Base-by-base conservation (phyloP, 2,329 filamentous ascomycete species). In the Colletotrichum orchidophilum region DNA sequence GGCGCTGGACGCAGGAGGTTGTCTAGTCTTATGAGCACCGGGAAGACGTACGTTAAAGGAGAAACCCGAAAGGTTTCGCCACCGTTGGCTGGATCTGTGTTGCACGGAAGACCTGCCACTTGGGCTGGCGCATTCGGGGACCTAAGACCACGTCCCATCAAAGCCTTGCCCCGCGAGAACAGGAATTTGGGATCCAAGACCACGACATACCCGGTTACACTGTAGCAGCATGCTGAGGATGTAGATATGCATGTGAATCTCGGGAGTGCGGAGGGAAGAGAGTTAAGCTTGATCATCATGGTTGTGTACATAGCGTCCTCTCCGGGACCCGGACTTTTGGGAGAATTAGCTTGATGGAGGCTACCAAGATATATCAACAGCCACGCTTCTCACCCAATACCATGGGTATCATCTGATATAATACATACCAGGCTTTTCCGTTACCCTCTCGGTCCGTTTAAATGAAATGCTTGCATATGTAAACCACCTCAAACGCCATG, bases 391-490 rank as follows among this genome's bases (percentile, higher is more conserved):
- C 49, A 39, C 50, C 42, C 49, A 64, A 61, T 50, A 58, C 54
- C 55, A 71, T 55, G 61, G 69, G 70, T 72, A 66, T 70, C 66
- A 69, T 69, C 69, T 69, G 69, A 69, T 65, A 66, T 52, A 65
- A 54, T 53, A 72, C 60, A 66, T 72, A 61, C 60, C 66, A 70
- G 69, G 61, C 70, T 70, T 72, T 73, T 60, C 62, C 71, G 49
- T 65, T 72, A 71, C 60, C 58, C 57, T 54, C 31, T 72, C 73
- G 46, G 63, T 81, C 15, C 79, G 77, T 21, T 70, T 64, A 26
- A 75, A 74, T 29, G 77, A 75, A n/a, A 79, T 7, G 73, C 79
- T 11, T 76, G 76, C n/a, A 80, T 79, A 33, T 65, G 65, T 46
- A 76, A 66, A 57, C 60, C 61, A 39, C 66, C 65, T 50, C 60